Evolutionary conservation across 2,329 filamentous ascomycete genomes (phyloP).

Genomic region (Colletotrichum sojae): DNA sequence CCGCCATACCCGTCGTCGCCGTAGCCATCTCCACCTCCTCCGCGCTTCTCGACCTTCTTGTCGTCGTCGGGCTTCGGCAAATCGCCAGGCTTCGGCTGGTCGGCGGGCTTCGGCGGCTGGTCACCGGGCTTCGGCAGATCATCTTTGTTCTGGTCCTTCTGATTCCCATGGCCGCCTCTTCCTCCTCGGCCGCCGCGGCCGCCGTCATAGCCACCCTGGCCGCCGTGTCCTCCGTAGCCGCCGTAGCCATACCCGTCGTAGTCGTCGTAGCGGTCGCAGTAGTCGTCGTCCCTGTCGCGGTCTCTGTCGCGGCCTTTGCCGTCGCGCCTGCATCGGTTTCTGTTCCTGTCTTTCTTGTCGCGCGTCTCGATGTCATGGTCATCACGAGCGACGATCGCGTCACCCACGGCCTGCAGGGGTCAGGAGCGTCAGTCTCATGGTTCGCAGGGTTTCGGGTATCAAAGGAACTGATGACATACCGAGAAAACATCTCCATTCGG

Average conservation of each 20-base stretch:
- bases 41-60: constrained; percentile 6
- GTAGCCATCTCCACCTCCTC: constrained; percentile 6
- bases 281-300: not conserved
- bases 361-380: not conserved
- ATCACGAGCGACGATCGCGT: constrained; percentile 5
- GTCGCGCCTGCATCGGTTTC: constrained; percentile 13
- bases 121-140: not conserved
- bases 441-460: not conserved
- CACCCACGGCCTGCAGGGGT: not conserved
- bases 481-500: constrained; percentile 3
- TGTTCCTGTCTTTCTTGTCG: not conserved
- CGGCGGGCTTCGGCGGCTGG: not conserved
- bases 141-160: not conserved
- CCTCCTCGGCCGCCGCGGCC: not conserved
- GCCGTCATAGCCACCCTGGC: constrained; percentile 1
- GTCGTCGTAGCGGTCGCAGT: not conserved
- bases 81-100: not conserved
- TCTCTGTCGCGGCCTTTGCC: not conserved
- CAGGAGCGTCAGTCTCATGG: not conserved
- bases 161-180: not conserved
- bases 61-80: not conserved
- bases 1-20: not conserved
- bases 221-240: not conserved
- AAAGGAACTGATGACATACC: not conserved
- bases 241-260: not conserved